These are phyloP conservation scores for Murraya koenigii DNA, from an alignment of 345 rosid species.

Conservation along the genomic window DNA sequence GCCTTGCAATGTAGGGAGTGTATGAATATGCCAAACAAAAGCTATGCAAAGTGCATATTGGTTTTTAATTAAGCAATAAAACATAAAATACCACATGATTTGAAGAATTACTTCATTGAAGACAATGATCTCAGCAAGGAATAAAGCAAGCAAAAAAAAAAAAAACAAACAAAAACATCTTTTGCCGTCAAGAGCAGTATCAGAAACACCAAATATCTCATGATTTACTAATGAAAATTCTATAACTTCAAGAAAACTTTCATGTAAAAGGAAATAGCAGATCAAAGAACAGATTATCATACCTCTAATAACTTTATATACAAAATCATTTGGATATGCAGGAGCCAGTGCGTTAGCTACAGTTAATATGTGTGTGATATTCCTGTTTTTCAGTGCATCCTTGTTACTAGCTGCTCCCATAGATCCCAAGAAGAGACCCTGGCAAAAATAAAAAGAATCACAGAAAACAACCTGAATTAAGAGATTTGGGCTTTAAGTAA, in stretches of 20 bases:
- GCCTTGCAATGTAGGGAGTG: background rate
- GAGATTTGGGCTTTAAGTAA: background rate
- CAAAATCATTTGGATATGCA: constrained; percentile 58
- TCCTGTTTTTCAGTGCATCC: constrained; percentile 49
- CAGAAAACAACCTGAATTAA: background rate
- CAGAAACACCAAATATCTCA: background rate
- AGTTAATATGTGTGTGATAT: constrained; percentile 67
- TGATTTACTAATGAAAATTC: background rate
- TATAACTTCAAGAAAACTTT: background rate
- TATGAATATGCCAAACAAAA: background rate
- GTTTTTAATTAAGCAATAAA: background rate
- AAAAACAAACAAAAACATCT: background rate
- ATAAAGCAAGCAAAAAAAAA: background rate
- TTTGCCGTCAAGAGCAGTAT: background rate
- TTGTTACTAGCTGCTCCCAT: constrained; percentile 57
- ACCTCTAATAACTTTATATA: constrained; percentile 68
- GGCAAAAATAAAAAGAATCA: background rate
- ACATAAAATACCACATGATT: background rate
- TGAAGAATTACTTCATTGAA: background rate
- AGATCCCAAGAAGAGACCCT: constrained; percentile 59
- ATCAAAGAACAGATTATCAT: background rate
- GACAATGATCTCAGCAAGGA: background rate
- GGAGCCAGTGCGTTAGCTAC: constrained; percentile 60
- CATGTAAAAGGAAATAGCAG: background rate
- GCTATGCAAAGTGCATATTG: background rate